Evolutionary conservation across 2,329 filamentous ascomycete species (phyloP).

Genomic region (Fusarium odoratissimum): DNA sequence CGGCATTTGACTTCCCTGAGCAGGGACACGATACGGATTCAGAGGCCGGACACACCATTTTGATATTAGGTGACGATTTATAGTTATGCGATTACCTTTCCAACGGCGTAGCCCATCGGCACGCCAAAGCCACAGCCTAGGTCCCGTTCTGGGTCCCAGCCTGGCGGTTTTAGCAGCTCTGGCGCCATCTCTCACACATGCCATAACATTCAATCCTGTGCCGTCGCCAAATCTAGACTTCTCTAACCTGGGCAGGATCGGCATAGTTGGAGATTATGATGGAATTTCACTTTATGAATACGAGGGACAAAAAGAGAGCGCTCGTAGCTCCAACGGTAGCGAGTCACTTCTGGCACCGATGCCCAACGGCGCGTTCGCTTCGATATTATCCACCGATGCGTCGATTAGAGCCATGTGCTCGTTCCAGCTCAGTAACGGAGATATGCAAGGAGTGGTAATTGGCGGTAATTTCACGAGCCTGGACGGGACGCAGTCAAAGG

Average conservation of each 20-base stretch:
- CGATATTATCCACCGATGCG: constrained; percentile 81
- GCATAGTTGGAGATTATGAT: constrained; percentile 88
- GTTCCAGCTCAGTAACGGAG: constrained; percentile 74
- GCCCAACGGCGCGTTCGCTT: constrained; percentile 85
- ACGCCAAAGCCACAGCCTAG: constrained; percentile 50
- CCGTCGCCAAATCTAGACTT: constrained; percentile 82
- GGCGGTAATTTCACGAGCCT: constrained; percentile 97
- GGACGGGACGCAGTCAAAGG: constrained; percentile 78
- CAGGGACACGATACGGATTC: constrained; percentile 2
- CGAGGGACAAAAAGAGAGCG: constrained; percentile 78
- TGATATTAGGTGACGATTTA: constrained; percentile 36
- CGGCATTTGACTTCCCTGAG: constrained; percentile 17
- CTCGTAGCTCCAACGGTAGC: constrained; percentile 78
- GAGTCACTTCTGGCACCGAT: constrained; percentile 83
- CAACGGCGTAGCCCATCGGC: constrained; percentile 55
- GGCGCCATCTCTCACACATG: constrained; percentile 57
- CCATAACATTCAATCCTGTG: constrained; percentile 69
- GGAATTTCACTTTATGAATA: constrained; percentile 92
- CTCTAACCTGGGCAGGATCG: constrained; percentile 81
- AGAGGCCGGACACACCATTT: constrained; percentile 15
- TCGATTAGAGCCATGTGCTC: constrained; percentile 90
- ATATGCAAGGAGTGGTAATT: constrained; percentile 79
- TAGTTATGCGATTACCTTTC: constrained; percentile 62
- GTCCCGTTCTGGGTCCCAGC: constrained; percentile 42
- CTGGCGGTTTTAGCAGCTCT: constrained; percentile 56